Base-by-base conservation (phyloP, 192 early-diverging fungal species). In the Linnemannia schmuckeri region DNA sequence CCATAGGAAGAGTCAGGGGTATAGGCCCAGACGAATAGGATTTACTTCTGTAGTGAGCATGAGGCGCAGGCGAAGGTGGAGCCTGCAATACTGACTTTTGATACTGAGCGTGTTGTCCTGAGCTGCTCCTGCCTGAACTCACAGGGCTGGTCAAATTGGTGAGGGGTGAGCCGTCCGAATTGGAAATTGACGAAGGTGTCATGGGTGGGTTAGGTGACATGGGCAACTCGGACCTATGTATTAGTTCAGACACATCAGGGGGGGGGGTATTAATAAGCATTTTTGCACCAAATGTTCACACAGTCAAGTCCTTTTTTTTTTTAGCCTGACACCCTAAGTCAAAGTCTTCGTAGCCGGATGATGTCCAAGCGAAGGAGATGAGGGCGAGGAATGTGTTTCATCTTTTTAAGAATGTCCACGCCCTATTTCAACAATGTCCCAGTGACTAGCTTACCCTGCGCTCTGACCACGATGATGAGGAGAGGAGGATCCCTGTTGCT, bases 21-120 rank as follows among this genome's bases (percentile, higher is more conserved):
- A 87, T 78, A 57, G 85, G 85, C 44, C 85, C 85, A 17, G 85
- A 87, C 8, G 85, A 87, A 35, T 87, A 87, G 6, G 85, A 87
- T 75, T 78, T 81, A 61, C 76, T 87, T 20, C 85, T 54, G 55
- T 75, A 70, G 33, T 81, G 85, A 49, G 52, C 70, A 9, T 78
- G 33, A n/a, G 79, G 72, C 6, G 75, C 76, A 10, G 85, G 85
- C 27, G 85, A 87, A 61, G 85, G 46, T 35, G 85, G 85, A 13
- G 79, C 78, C 57, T 87, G 79, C 7, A 72, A 30, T 41, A 76
- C 38, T 22, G 77, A 66, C 27, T 76, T 72, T 72, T 76, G 85
- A 55, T 78, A 78, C 6, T 81, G 79, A 18, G 72, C 22, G 41
- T 81, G 46, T 33, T 78, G 76, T 68, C 85, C 85, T 55, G 85